Percentiles rank a stretch among this genome's conserved stretches.
Conservation (phyloP, 768 basidiomycete genomes). For the Macrolepiota albuminosa region DNA sequence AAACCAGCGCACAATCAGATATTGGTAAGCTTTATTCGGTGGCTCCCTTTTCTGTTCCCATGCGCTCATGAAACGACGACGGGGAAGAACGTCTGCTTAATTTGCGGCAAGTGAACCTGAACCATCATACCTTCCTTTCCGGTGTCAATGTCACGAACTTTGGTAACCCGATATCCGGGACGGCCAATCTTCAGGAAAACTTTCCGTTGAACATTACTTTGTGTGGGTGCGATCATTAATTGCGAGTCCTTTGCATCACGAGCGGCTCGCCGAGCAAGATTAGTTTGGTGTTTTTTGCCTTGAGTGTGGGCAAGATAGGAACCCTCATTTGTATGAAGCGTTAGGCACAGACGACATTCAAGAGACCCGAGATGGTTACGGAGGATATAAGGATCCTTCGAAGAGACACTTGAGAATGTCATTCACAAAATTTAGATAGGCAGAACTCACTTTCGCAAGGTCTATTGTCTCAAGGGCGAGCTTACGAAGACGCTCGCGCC, state of each 20-base stretch:
- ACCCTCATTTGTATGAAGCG: constrained; percentile 98
- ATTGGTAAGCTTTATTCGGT: constrained; percentile 95
- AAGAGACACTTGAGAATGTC: constrained; percentile 8
- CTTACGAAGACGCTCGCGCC: constrained; percentile 91
- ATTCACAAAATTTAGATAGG: not conserved
- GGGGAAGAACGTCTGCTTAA: constrained; percentile 82
- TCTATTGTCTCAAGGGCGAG: constrained; percentile 97
- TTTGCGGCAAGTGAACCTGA: constrained; percentile 93
- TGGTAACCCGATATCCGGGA: constrained; percentile 94
- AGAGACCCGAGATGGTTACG: constrained; percentile 98
- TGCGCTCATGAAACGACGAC: constrained; percentile 92
- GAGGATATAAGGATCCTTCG: constrained; percentile 93
- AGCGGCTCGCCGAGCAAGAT: constrained; percentile 95
- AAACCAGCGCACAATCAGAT: constrained; percentile 75
- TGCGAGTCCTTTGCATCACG: constrained; percentile 93
- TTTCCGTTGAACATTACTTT: constrained; percentile 81
- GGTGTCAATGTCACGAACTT: constrained; percentile 87
- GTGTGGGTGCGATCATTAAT: constrained; percentile 81
- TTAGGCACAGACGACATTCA: constrained; percentile 96
- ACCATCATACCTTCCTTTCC: constrained; percentile 97
- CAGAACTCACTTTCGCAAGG: constrained; percentile 75
- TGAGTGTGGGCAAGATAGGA: constrained; percentile 99
- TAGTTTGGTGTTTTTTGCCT: constrained; percentile 99
- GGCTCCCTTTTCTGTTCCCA: constrained; percentile 97
- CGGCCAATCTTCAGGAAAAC: constrained; percentile 96